Conservation (phyloP, 2,329 filamentous ascomycete species). For the Colletotrichum abscissum region DNA sequence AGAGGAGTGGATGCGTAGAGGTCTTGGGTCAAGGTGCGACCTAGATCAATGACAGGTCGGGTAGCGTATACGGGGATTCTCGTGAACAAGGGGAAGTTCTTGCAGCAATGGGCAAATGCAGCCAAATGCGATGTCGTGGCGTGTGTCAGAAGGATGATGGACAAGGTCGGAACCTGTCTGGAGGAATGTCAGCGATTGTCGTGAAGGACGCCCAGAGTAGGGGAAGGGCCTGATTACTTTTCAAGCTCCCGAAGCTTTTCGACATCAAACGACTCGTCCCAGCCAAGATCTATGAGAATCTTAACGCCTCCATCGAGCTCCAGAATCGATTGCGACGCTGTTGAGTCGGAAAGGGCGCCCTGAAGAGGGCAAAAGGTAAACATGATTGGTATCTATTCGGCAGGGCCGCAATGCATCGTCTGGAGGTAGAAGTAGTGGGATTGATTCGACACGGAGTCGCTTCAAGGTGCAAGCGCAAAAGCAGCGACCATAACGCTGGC, state of each 20-base stretch:
- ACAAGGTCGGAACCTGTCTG: constrained; percentile 91
- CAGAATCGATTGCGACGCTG: constrained; percentile 92
- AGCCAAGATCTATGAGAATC: constrained; percentile 92
- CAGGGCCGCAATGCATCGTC: constrained; percentile 19
- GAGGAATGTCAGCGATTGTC: constrained; percentile 35
- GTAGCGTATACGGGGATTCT: constrained; percentile 96
- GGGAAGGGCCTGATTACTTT: constrained; percentile 67
- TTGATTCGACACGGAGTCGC: neutral
- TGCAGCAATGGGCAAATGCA: constrained; percentile 96
- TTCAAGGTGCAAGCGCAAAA: neutral
- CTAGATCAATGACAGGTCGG: constrained; percentile 90
- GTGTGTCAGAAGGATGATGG: constrained; percentile 93
- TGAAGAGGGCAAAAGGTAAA: constrained; percentile 95
- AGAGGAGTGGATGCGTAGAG: constrained; percentile 90
- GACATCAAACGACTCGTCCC: constrained; percentile 91
- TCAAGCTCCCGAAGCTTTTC: constrained; percentile 88
- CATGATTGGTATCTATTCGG: constrained; percentile 64
- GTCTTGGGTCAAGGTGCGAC: constrained; percentile 90
- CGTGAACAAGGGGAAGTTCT: constrained; percentile 91
- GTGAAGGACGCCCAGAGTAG: neutral
- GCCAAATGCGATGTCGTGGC: constrained; percentile 91
- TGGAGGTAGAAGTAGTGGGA: neutral
- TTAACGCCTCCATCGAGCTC: constrained; percentile 98
- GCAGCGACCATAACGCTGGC: constrained; percentile 25
- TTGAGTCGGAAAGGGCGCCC: constrained; percentile 87